Conservation (phyloP, 257 asterid species). For the Jaltomata sinuosa region DNA sequence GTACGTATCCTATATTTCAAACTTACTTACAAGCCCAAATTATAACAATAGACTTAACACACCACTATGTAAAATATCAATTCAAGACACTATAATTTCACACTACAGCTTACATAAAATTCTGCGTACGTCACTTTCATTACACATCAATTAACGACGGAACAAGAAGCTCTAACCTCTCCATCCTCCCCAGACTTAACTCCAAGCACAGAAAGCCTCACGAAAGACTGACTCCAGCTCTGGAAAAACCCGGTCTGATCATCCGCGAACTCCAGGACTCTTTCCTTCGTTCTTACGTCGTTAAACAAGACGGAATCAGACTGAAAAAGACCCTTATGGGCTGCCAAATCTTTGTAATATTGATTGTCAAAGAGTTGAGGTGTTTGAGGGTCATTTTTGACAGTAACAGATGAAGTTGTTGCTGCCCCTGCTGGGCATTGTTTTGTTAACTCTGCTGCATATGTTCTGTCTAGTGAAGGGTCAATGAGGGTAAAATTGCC, state of each 20-base stretch:
- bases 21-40: not conserved
- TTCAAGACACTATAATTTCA: not conserved
- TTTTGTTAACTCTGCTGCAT: conserved; percentile 41
- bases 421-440: conserved; percentile 33
- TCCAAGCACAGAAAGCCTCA: conserved; percentile 43
- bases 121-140: not conserved
- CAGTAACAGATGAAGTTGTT: conserved; percentile 19
- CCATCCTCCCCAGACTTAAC: conserved; percentile 42
- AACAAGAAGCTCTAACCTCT: conserved; percentile 48
- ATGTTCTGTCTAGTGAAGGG: conserved; percentile 38
- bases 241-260: conserved; percentile 40
- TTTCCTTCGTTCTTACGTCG: conserved; percentile 31
- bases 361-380: conserved; percentile 54
- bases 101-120: not conserved
- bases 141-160: conserved; percentile 21
- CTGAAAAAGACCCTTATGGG: conserved; percentile 57
- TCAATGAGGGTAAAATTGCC: conserved; percentile 51
- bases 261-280: conserved; percentile 39
- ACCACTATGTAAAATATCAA: not conserved
- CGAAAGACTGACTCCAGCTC: conserved; percentile 46
- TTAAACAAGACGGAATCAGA: conserved; percentile 55
- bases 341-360: conserved; percentile 40
- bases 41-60: not conserved
- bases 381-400: conserved; percentile 49
- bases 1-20: not conserved